Conservation (phyloP, 164 flowering plant species). For the Umbilicus rupestris region DNA sequence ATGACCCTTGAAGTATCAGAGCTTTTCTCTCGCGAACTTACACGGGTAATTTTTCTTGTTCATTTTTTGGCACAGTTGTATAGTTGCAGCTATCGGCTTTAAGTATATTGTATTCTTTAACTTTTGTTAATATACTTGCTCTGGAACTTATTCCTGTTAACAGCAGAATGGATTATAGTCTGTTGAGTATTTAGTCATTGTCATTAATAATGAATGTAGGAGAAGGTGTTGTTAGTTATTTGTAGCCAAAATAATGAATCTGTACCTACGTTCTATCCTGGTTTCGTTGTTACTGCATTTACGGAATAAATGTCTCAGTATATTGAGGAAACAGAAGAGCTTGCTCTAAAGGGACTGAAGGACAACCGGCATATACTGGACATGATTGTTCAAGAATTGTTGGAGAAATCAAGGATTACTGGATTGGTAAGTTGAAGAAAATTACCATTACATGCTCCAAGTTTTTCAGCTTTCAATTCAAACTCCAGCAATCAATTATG, state of each 20-base stretch:
- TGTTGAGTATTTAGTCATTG: background rate
- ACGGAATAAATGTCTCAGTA: slow-evolving; percentile 35
- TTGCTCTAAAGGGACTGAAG: slow-evolving; percentile 71
- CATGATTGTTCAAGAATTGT: slow-evolving; percentile 41
- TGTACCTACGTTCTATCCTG: background rate
- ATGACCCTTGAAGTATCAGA: slow-evolving; percentile 90
- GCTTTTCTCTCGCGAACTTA: slow-evolving; percentile 78
- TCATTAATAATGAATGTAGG: no score
- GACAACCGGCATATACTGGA: slow-evolving; percentile 71
- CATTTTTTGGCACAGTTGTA: no score
- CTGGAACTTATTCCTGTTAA: background rate
- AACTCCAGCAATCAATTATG: background rate
- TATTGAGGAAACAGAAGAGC: slow-evolving; percentile 88
- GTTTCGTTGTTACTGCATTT: background rate
- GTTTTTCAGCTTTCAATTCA: background rate
- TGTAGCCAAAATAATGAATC: background rate
- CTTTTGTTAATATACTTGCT: no score
- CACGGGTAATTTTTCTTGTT: slow-evolving; percentile 30
- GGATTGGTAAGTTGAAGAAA: slow-evolving; percentile 53
- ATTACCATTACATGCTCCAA: background rate
- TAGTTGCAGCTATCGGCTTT: no score
- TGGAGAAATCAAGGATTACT: slow-evolving; percentile 76
- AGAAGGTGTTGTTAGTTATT: no score
- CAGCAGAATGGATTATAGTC: background rate
- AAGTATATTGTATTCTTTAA: no score